Conservation (phyloP, 1,284 basidiomycete species). For the Chalciporus sp. region DNA sequence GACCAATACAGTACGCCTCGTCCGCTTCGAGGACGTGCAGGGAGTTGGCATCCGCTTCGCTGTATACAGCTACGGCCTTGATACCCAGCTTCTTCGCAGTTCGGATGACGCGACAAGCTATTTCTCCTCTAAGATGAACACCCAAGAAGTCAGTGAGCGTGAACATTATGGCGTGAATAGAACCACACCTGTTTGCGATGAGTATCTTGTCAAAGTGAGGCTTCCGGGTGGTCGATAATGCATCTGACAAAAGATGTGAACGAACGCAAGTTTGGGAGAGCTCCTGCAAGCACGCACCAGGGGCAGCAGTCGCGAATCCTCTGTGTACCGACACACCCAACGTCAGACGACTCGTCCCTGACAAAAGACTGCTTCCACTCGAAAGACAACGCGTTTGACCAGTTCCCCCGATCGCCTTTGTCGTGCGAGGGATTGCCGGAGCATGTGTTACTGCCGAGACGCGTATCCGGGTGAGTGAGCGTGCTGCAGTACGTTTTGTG, state of each 20-base stretch:
- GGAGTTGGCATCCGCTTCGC: constrained; percentile 78
- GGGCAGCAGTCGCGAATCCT: constrained; percentile 17
- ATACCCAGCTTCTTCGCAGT: constrained; percentile 89
- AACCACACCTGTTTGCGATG: constrained; percentile 75
- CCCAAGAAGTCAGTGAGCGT: not conserved
- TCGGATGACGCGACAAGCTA: constrained; percentile 90
- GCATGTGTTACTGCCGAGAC: constrained; percentile 12
- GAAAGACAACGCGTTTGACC: constrained; percentile 8
- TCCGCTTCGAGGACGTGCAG: constrained; percentile 89
- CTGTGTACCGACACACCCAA: constrained; percentile 3
- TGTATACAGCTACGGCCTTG: constrained; percentile 89
- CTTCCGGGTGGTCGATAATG: constrained; percentile 21
- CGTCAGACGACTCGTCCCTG: constrained; percentile 2
- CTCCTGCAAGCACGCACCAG: constrained; percentile 16
- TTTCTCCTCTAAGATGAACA: constrained; percentile 72
- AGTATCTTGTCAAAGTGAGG: constrained; percentile 84
- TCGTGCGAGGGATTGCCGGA: constrained; percentile 7
- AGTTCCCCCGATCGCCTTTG: constrained; percentile 7
- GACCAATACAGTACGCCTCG: constrained; percentile 93
- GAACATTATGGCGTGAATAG: not conserved
- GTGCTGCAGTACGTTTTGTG: constrained; percentile 29
- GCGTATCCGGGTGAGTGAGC: constrained; percentile 24
- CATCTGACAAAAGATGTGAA: constrained; percentile 3
- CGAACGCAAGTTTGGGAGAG: not conserved
- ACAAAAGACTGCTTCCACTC: not conserved